Conservation (phyloP, 768 basidiomycete genomes). For the Hericium erinaceus region DNA sequence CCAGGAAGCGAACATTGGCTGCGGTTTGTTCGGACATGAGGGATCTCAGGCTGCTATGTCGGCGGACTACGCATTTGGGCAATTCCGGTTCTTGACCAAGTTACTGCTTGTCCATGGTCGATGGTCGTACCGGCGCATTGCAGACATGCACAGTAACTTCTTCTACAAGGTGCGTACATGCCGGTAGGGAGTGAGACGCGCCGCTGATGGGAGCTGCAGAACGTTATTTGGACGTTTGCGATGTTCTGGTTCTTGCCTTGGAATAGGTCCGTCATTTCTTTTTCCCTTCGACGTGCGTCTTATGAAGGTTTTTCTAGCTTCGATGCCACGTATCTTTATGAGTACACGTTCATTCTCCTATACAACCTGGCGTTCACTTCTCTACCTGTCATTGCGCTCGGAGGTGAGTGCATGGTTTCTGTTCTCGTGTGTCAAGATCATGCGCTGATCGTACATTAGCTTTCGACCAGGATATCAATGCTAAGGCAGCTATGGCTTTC, state of each 20-base stretch:
- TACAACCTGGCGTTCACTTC: conserved; percentile 93
- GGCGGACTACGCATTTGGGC: conserved; percentile 96
- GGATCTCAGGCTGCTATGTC: conserved; percentile 99
- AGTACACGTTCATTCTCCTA: conserved; percentile 88
- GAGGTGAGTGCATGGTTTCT: conserved; percentile 43
- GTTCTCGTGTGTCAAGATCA: not conserved
- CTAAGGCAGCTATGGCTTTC: conserved; percentile 81
- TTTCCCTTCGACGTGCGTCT: conserved; percentile 10
- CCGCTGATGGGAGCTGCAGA: conserved; percentile 33
- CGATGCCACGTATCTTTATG: conserved; percentile 90
- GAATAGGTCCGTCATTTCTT: conserved; percentile 50
- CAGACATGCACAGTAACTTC: conserved; percentile 96
- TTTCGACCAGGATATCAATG: conserved; percentile 93
- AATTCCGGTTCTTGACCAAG: conserved; percentile 90
- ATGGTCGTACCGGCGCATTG: conserved; percentile 94
- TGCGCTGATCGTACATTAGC: conserved; percentile 30
- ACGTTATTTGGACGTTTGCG: conserved; percentile 87
- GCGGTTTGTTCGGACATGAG: conserved; percentile 87
- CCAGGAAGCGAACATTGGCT: conserved; percentile 97
- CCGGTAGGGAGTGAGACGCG: not conserved
- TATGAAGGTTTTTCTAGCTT: conserved; percentile 42
- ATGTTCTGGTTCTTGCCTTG: conserved; percentile 93
- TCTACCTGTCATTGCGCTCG: conserved; percentile 82
- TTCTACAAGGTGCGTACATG: conserved; percentile 79
- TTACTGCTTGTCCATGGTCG: conserved; percentile 89